These are phyloP conservation scores for Davidsoniella neocaledoniae DNA, from an alignment of 2,329 filamentous ascomycete genomes.

Conservation along the genomic window DNA sequence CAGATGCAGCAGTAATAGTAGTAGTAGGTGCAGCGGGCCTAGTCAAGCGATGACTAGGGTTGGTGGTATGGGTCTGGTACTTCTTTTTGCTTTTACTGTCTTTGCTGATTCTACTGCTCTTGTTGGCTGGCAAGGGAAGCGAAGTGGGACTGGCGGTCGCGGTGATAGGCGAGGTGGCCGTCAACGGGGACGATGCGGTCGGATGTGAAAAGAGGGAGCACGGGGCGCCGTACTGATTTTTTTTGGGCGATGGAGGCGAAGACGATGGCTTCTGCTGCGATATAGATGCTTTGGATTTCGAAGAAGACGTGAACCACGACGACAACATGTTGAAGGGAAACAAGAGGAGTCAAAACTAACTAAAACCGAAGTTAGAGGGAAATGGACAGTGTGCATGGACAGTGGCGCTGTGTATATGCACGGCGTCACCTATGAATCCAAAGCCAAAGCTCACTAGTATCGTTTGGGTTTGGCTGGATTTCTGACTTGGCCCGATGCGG, in stretches of 20 bases:
- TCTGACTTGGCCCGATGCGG: not conserved
- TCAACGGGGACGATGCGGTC: no score
- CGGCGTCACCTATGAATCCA: not conserved
- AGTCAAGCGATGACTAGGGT: conserved; percentile 8
- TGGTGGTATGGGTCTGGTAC: not conserved
- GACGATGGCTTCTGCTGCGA: not conserved
- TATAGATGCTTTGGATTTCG: not conserved
- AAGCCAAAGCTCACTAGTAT: conserved; percentile 6
- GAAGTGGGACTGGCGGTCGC: conserved; percentile 8
- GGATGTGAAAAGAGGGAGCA: no score
- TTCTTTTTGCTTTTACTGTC: no score
- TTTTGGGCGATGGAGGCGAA: not conserved
- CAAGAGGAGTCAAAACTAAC: conserved; percentile 1
- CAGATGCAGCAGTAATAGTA: no score
- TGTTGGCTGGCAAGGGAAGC: not conserved
- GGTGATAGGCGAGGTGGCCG: not conserved
- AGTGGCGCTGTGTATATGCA: not conserved
- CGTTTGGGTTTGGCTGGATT: conserved; percentile 5
- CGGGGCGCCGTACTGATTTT: no score
- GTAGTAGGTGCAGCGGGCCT: not conserved
- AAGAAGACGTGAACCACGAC: conserved; percentile 1
- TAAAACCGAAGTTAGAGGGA: conserved; percentile 3
- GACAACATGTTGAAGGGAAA: conserved; percentile 7
- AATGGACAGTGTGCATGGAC: conserved; percentile 1
- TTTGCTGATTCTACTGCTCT: not conserved